phyloP scores from a whole-genome alignment of 441 rosid genomes.

The Pelargonium cotyledonis region DNA sequence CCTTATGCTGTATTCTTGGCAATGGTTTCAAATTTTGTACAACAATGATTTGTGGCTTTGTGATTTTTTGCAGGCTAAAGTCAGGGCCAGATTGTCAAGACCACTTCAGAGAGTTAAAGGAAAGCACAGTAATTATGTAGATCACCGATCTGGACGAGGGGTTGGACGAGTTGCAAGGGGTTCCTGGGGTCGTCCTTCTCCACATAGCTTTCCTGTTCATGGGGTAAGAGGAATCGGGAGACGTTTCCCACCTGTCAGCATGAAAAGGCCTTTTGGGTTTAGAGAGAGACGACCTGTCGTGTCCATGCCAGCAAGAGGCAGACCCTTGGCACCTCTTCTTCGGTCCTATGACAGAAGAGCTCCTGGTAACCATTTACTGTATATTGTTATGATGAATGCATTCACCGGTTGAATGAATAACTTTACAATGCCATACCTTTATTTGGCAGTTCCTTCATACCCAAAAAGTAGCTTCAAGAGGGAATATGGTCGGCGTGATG shows the following conservation, averaged over 20 bases:
- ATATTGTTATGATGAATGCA: background rate
- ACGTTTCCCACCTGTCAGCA: conserved; percentile 46
- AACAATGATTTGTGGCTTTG: conserved; percentile 5
- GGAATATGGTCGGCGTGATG: conserved; percentile 71
- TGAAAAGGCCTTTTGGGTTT: conserved; percentile 49
- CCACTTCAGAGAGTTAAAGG: conserved; percentile 85
- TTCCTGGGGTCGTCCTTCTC: conserved; percentile 57
- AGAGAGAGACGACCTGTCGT: conserved; percentile 70
- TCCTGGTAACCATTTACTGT: conserved; percentile 45
- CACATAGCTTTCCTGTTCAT: conserved; percentile 40
- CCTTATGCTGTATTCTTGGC: background rate
- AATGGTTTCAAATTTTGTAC: background rate
- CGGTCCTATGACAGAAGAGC: conserved; percentile 84
- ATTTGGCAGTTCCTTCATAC: conserved; percentile 51
- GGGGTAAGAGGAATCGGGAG: conserved; percentile 41
- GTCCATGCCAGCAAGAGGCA: conserved; percentile 54
- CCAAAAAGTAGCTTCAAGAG: conserved; percentile 71
- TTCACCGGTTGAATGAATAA: conserved; percentile 7
- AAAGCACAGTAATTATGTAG: conserved; percentile 49
- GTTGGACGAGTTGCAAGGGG: conserved; percentile 55
- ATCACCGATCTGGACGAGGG: conserved; percentile 56
- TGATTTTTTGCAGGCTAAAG: conserved; percentile 58
- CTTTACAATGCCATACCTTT: background rate
- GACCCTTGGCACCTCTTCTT: conserved; percentile 53
- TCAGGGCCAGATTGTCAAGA: conserved; percentile 89